Conservation (phyloP, 139 green algal species). For the Chlamydomonas sp. region DNA sequence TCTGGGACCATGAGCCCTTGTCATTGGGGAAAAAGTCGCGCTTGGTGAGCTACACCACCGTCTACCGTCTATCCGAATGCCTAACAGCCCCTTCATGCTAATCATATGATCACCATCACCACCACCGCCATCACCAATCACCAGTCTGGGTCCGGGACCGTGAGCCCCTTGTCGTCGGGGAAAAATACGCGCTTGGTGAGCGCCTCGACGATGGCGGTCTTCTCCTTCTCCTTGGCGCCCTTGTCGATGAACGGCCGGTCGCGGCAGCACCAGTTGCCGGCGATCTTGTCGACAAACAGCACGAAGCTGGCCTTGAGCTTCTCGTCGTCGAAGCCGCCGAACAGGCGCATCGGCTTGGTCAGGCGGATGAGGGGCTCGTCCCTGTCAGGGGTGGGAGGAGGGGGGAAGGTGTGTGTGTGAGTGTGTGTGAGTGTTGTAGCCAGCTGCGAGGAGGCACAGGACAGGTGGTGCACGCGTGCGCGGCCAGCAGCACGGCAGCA, state of each 20-base stretch:
- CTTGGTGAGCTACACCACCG: too few relatives aligned
- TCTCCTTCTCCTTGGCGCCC: slow-evolving; percentile 22
- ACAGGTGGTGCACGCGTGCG: too few relatives aligned
- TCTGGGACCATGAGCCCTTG: too few relatives aligned
- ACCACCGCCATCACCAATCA: too few relatives aligned
- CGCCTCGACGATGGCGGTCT: slow-evolving; percentile 11
- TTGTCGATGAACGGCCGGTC: slow-evolving; percentile 22
- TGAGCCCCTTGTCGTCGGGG: background rate
- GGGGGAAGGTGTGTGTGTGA: too few relatives aligned
- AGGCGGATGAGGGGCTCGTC: slow-evolving; percentile 26
- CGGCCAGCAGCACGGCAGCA: too few relatives aligned
- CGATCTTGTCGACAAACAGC: slow-evolving; percentile 19
- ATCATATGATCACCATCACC: too few relatives aligned
- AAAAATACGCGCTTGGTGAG: slow-evolving; percentile 1
- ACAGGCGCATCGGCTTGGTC: slow-evolving; percentile 14
- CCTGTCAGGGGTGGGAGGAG: slow-evolving; percentile 2
- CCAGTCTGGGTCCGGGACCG: slow-evolving; percentile 1
- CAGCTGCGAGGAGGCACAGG: too few relatives aligned
- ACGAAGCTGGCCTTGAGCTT: slow-evolving; percentile 20
- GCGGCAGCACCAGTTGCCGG: slow-evolving; percentile 21
- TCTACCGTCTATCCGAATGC: too few relatives aligned
- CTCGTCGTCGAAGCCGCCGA: slow-evolving; percentile 27
- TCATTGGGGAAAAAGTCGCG: too few relatives aligned
- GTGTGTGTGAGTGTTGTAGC: too few relatives aligned
- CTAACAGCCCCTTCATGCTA: too few relatives aligned